Evolutionary conservation across 2,329 filamentous ascomycete genomes (phyloP), one percentile per base, ranked within the genome.

Genomic region (Camptophora hylomeconis): DNA sequence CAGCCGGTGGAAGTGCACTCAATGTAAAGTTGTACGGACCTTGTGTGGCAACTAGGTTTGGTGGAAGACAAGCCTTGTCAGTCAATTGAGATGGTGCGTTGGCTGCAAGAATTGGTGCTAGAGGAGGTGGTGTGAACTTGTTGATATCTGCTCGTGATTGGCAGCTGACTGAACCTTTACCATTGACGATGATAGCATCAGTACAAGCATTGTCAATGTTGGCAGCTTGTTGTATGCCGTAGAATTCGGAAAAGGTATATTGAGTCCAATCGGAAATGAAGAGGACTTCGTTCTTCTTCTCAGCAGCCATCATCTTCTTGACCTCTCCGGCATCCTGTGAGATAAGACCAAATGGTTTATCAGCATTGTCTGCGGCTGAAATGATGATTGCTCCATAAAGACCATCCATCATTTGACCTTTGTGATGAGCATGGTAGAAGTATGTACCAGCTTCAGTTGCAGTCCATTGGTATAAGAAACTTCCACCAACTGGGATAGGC

Each of bases 401-500:
- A 0, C 78, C 78, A 46, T 83, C 78, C 0, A 74, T 69, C 5
- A 77, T 74, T 34, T 78, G 74, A 3, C 65, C 64, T 19, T 63
- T 61, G 32, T 69, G 65, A 37, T 83, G 78, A 0, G 67, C 73
- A 45, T 83, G 78, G 42, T 81, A 82, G 67, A 67, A 72, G 41
- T 71, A 69, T 6, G 64, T 69, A 9, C 68, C 67, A 54, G 54
- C 45, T 63, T 36, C 62, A 23, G 65, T 54, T 16, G 68, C 54
- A 46, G 33, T 36, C 42, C 39, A 40, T 10, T 67, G 67, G 48
- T 83, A 84, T 0, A 65, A 72, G 37, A 78, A 76, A 1, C 58
- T 68, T 2, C 61, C 54, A 1, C 70, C 71, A 0, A 77, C 72
- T 0, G 69, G 61, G 25, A 83, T 75, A 0, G 68, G 63, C 37